phyloP scores from a whole-genome alignment of 2,329 filamentous ascomycete species.

The Paramyrothecium roridum region DNA sequence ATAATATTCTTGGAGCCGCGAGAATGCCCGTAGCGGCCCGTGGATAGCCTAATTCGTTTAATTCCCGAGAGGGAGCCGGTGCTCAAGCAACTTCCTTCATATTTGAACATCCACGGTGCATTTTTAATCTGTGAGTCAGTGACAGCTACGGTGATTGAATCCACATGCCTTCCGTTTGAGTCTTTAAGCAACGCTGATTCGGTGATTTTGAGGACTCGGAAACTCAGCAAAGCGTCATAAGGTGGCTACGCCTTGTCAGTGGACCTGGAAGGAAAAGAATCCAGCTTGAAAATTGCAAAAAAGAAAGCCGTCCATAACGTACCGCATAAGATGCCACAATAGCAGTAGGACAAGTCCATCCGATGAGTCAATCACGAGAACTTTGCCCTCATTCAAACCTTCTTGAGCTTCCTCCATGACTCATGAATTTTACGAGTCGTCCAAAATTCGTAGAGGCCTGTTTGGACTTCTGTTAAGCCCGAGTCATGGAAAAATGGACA shows the following conservation, averaged over 20 bases:
- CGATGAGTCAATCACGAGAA: background rate
- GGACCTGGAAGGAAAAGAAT: background rate
- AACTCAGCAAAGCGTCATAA: background rate
- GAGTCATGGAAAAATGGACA: background rate
- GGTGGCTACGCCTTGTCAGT: background rate
- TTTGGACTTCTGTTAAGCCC: background rate
- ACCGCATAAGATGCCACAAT: background rate
- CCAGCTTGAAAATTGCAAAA: background rate
- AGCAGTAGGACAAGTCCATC: background rate
- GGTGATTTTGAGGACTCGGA: background rate
- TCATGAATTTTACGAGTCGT: background rate
- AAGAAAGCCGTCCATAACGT: background rate
- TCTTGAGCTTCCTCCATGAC: background rate
- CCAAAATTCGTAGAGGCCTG: background rate
- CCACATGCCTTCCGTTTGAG: background rate
- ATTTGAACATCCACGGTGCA: background rate
- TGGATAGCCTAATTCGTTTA: background rate
- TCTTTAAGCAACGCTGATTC: background rate
- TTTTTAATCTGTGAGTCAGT: background rate
- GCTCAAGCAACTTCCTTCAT: background rate
- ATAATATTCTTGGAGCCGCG: background rate
- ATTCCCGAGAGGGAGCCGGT: background rate
- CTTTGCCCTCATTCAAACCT: background rate
- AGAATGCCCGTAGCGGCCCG: background rate
- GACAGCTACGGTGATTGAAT: background rate